phyloP scores from a whole-genome alignment of 805 yeast genomes.

The Maudiozyma barnettii region DNA sequence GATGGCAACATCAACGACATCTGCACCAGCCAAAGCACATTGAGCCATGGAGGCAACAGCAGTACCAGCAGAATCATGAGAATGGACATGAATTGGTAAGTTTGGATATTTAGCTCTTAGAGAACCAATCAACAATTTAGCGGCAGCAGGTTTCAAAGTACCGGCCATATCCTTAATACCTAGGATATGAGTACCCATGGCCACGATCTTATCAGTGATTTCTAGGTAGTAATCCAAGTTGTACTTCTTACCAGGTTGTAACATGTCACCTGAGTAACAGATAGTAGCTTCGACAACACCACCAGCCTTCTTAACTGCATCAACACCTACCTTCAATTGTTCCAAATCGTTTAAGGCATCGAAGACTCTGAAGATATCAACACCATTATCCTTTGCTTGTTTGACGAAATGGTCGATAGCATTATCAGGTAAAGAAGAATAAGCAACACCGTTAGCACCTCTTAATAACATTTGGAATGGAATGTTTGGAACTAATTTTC shows the following conservation, averaged over 20 bases:
- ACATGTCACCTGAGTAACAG: conserved; percentile 98
- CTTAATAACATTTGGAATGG: conserved; percentile 98
- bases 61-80: conserved; percentile 99
- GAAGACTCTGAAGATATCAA: conserved; percentile 94
- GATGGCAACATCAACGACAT: conserved; percentile 93
- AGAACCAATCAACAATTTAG: conserved; percentile 65
- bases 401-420: conserved; percentile 95
- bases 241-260: conserved; percentile 91
- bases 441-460: conserved; percentile 99
- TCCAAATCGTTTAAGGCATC: conserved; percentile 96
- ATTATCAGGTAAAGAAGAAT: conserved; percentile 94
- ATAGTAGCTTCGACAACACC: conserved; percentile 98
- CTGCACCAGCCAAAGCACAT: conserved; percentile 93
- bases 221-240: conserved; percentile 81
- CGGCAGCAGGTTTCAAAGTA: conserved; percentile 93
- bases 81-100: conserved; percentile 95
- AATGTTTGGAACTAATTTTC: conserved; percentile 90
- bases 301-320: conserved; percentile 95
- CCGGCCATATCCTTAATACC: conserved; percentile 99
- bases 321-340: conserved; percentile 94
- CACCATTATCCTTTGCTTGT: conserved; percentile 93
- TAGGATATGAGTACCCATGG: conserved; percentile 90
- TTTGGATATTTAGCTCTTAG: conserved; percentile 83
- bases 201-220: conserved; percentile 74
- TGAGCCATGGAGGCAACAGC: conserved; percentile 97